A percentile compares a stretch with the other conserved stretches of the same genome.
These are phyloP conservation scores for Dorcoceras hygrometricum DNA, from an alignment of 257 asterid species.

Conservation along the genomic window DNA sequence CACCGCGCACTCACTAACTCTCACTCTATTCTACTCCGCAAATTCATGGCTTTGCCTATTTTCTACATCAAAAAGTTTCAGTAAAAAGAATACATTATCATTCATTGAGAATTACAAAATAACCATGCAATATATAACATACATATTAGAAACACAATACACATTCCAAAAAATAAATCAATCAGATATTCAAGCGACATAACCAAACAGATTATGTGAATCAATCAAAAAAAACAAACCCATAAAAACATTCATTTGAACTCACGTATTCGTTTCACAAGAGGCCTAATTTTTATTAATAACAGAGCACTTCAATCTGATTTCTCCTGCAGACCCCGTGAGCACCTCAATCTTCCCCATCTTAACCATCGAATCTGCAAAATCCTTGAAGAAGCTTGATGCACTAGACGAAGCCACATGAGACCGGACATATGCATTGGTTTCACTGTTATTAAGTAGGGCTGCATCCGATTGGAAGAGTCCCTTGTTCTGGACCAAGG, in stretches of 20 bases:
- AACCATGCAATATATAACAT: too few relatives aligned
- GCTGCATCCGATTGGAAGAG: conserved; percentile 47
- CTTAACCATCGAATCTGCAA: conserved; percentile 44
- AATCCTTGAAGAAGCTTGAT: conserved; percentile 32
- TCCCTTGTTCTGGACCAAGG: conserved; percentile 33
- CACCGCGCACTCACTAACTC: too few relatives aligned
- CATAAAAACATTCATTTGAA: neutral
- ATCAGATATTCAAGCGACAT: too few relatives aligned
- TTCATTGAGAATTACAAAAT: too few relatives aligned
- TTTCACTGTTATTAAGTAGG: conserved; percentile 30
- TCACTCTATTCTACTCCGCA: too few relatives aligned
- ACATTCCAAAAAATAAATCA: too few relatives aligned
- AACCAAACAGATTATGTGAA: neutral
- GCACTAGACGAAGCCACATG: conserved; percentile 18
- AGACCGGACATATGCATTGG: conserved; percentile 28
- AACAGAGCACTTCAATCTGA: conserved; percentile 40
- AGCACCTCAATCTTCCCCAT: conserved; percentile 43
- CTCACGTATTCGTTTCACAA: too few relatives aligned
- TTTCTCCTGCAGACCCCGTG: conserved; percentile 43
- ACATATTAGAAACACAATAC: too few relatives aligned
- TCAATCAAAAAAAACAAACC: neutral
- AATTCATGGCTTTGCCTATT: too few relatives aligned
- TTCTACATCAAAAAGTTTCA: too few relatives aligned
- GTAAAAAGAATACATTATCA: too few relatives aligned
- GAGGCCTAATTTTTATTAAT: too few relatives aligned